phyloP scores from a whole-genome alignment of 176 grass and related monocot genomes.

The Bolboschoenus planiculmis region DNA sequence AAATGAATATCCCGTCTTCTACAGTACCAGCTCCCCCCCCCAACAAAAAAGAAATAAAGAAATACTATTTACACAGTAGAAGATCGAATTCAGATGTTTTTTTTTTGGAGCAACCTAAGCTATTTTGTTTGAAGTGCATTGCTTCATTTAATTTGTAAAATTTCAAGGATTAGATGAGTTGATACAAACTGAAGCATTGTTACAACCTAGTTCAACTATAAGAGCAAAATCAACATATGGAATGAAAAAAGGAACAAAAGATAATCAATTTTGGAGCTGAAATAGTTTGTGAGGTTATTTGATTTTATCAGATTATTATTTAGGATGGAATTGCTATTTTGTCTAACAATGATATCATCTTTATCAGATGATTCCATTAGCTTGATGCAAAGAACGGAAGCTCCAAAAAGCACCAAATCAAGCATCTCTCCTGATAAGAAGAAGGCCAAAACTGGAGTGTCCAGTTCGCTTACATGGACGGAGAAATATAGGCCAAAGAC shows the following conservation, averaged over 20 bases:
- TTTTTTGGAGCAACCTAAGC: neutral
- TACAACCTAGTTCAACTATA: neutral
- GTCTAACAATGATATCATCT: slow-evolving; percentile 18
- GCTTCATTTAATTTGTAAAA: neutral
- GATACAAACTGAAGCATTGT: neutral
- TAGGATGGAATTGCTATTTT: neutral
- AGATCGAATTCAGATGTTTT: neutral
- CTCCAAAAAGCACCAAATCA: slow-evolving; percentile 42
- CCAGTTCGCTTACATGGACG: slow-evolving; percentile 81
- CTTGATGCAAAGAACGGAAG: slow-evolving; percentile 36
- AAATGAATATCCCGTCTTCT: neutral
- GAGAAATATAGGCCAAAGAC: slow-evolving; percentile 93
- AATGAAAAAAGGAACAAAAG: neutral
- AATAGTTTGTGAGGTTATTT: neutral
- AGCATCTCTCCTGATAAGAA: slow-evolving; percentile 37
- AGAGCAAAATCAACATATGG: neutral
- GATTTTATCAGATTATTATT: neutral
- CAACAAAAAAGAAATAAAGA: neutral
- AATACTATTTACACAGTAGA: neutral
- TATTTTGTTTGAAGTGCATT: neutral
- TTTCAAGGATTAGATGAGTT: neutral
- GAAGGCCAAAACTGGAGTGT: slow-evolving; percentile 39
- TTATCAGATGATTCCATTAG: slow-evolving; percentile 49
- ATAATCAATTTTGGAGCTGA: neutral
- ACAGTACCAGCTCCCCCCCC: neutral